These are phyloP conservation scores for Lactarius akahatsu DNA, from an alignment of 768 basidiomycete genomes.

Conservation along the genomic window DNA sequence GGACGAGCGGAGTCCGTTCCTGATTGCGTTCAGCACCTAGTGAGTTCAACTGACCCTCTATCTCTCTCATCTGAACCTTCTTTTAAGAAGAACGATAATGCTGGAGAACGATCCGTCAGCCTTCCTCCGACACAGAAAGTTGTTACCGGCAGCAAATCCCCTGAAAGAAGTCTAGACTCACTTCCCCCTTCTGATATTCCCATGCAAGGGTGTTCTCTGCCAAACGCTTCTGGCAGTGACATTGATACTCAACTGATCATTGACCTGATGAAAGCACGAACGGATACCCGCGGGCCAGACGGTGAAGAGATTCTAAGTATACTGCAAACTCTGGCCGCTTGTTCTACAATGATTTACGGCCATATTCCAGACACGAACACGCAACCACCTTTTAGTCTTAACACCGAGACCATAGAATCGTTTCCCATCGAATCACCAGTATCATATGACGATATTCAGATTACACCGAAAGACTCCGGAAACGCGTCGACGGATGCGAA, in stretches of 20 bases:
- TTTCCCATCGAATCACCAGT: slow-evolving; percentile 34
- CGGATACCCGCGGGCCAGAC: slow-evolving; percentile 24
- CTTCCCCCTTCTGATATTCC: slow-evolving; percentile 30
- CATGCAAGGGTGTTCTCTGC: slow-evolving; percentile 14
- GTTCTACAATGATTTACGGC: background rate
- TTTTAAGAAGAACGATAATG: slow-evolving; percentile 16
- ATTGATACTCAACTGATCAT: slow-evolving; percentile 45
- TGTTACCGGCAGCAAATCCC: background rate
- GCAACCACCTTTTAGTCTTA: slow-evolving; percentile 27
- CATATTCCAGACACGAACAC: slow-evolving; percentile 37
- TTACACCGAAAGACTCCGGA: slow-evolving; percentile 23
- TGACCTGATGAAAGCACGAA: slow-evolving; percentile 32
- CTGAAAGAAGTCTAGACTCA: slow-evolving; percentile 2
- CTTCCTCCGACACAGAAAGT: slow-evolving; percentile 32
- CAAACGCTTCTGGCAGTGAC: slow-evolving; percentile 27
- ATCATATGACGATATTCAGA: slow-evolving; percentile 2
- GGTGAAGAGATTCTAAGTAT: slow-evolving; percentile 53
- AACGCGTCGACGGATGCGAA: slow-evolving; percentile 27
- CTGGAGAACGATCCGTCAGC: slow-evolving; percentile 7
- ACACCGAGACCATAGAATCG: slow-evolving; percentile 40
- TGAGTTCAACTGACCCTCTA: background rate
- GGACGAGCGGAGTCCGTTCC: slow-evolving; percentile 25
- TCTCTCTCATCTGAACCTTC: background rate
- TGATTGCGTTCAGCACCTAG: slow-evolving; percentile 23
- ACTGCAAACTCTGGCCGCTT: slow-evolving; percentile 13